Percentiles rank a stretch among this genome's conserved stretches.
phyloP scores from a whole-genome alignment of 768 basidiomycete species.

The Nidula microcarpa region DNA sequence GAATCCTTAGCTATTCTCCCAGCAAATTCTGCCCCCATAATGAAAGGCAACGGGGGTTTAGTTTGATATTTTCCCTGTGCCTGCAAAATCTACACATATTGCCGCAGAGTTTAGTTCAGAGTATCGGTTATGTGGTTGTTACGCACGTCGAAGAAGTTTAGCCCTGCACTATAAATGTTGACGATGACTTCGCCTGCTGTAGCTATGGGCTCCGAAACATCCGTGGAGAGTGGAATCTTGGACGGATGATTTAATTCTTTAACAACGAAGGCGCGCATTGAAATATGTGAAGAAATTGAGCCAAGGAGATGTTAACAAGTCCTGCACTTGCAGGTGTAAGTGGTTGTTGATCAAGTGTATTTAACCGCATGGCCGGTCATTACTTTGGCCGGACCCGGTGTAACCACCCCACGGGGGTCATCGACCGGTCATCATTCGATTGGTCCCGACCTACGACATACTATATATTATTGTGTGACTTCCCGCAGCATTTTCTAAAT shows the following conservation, averaged over 20 bases:
- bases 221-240: constrained; percentile 46
- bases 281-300: constrained; percentile 2
- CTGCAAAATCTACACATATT: constrained; percentile 72
- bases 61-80: constrained; percentile 86
- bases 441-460: no score
- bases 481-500: no score
- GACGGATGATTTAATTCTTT: constrained; percentile 68
- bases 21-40: constrained; percentile 82
- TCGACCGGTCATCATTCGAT: no score
- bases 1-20: constrained; percentile 69
- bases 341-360: no score
- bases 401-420: no score
- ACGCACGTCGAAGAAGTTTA: constrained; percentile 76
- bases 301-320: constrained; percentile 1
- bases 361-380: no score
- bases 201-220: constrained; percentile 57
- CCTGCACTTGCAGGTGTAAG: no score
- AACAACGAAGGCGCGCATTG: constrained; percentile 80
- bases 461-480: no score
- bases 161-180: constrained; percentile 69
- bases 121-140: not conserved
- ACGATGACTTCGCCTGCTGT: constrained; percentile 59
- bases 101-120: constrained; percentile 10
- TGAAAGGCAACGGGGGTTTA: constrained; percentile 83
- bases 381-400: no score